A percentile compares a stretch with the other conserved stretches of the same genome.
Conservation (phyloP, 305 asterid species). For the Fraxinus sp. region DNA sequence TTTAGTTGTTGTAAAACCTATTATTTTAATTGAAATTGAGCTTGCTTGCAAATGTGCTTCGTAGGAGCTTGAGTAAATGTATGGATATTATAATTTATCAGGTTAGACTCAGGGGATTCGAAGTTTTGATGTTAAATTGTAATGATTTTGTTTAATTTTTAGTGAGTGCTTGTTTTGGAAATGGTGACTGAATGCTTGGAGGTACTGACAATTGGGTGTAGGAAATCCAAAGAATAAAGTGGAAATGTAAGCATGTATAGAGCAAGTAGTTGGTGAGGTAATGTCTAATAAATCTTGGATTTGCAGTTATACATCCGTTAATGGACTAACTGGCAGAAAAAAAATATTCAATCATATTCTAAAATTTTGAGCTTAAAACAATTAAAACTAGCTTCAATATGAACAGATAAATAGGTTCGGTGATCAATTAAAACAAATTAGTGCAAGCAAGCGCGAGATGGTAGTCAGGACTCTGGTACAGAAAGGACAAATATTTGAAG, state of each 20-base stretch:
- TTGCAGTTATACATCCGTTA: no score
- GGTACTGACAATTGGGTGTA: no score
- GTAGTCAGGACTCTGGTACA: neutral
- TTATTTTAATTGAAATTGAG: neutral
- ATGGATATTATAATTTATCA: no score
- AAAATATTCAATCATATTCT: neutral
- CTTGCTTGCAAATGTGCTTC: no score
- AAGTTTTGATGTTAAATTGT: no score
- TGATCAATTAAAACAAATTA: neutral
- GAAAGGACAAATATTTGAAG: neutral
- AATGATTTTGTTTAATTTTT: no score
- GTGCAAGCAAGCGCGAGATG: neutral
- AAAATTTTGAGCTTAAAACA: neutral
- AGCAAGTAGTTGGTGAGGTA: neutral
- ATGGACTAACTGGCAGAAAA: no score
- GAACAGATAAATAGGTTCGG: neutral
- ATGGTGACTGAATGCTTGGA: no score
- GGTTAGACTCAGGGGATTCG: no score
- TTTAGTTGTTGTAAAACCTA: neutral
- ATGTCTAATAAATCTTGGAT: neutral
- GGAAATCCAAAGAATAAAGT: neutral
- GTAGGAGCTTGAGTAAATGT: no score
- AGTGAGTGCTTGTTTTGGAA: no score
- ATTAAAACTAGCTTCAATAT: neutral
- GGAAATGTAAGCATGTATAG: neutral